Conservation (phyloP, 2,329 filamentous ascomycete species). For the Colletotrichum caudatum region DNA sequence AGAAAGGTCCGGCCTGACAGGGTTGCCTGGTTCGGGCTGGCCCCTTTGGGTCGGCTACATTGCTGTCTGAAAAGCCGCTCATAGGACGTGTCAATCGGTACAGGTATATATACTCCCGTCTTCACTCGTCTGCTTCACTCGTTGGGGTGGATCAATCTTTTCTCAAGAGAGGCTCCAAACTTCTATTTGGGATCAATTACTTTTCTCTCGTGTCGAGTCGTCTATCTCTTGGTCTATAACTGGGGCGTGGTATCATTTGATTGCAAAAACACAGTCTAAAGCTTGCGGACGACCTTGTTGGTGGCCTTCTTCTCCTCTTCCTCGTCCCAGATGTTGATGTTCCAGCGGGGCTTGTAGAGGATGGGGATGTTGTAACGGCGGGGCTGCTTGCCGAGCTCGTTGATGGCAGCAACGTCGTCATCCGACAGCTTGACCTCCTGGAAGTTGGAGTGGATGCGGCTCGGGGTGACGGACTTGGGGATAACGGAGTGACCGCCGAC, state of each 20-base stretch:
- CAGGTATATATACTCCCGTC: too few species aligned
- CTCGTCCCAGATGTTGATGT: slow-evolving; percentile 68
- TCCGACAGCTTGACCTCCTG: slow-evolving; percentile 72
- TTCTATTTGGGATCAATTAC: neutral
- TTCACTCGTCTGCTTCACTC: too few species aligned
- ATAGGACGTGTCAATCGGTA: neutral
- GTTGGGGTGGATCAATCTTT: too few species aligned
- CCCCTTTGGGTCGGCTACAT: neutral
- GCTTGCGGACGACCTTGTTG: slow-evolving; percentile 59
- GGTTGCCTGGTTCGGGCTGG: neutral
- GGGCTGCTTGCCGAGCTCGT: slow-evolving; percentile 68
- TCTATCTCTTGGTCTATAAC: slow-evolving; percentile 18
- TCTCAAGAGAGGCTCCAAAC: neutral
- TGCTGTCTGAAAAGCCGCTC: neutral
- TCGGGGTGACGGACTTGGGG: slow-evolving; percentile 78
- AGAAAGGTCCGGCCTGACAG: neutral
- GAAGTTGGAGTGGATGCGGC: slow-evolving; percentile 78
- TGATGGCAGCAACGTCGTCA: slow-evolving; percentile 70
- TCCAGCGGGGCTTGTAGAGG: slow-evolving; percentile 60
- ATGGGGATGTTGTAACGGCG: slow-evolving; percentile 60
- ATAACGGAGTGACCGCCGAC: slow-evolving; percentile 76
- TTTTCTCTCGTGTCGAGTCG: slow-evolving; percentile 30
- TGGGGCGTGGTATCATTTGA: slow-evolving; percentile 33
- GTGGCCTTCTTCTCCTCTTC: slow-evolving; percentile 63
- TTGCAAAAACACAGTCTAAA: slow-evolving; percentile 21